phyloP scores from a whole-genome alignment of 2,329 filamentous ascomycete genomes.

The Orbilia blumenaviensis region DNA sequence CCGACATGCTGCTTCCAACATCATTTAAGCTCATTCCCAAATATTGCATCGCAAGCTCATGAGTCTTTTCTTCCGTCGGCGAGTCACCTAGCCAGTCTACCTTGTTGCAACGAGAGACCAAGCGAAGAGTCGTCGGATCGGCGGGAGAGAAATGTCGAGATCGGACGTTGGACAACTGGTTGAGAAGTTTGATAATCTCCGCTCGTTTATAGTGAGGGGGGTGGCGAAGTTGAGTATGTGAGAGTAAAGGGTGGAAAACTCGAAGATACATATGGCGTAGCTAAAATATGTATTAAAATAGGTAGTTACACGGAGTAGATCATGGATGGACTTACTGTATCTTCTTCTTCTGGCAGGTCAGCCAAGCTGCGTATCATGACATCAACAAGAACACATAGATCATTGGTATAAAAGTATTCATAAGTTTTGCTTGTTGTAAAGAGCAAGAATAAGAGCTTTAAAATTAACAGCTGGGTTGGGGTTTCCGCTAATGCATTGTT shows the following conservation, averaged over 20 bases:
- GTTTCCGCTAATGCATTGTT: slow-evolving; percentile 71
- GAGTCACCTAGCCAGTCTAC: slow-evolving; percentile 72
- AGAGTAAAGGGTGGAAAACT: slow-evolving; percentile 87
- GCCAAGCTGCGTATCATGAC: slow-evolving; percentile 97
- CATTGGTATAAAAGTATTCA: slow-evolving; percentile 99
- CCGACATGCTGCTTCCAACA: slow-evolving; percentile 77
- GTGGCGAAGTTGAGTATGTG: slow-evolving; percentile 86
- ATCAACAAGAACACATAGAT: slow-evolving; percentile 90
- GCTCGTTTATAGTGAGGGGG: slow-evolving; percentile 91
- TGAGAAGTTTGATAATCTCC: slow-evolving; percentile 80
- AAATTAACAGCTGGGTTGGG: slow-evolving; percentile 90
- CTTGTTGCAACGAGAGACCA: slow-evolving; percentile 77
- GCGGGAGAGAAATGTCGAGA: slow-evolving; percentile 80
- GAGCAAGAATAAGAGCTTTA: slow-evolving; percentile 92
- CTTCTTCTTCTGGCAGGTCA: slow-evolving; percentile 85
- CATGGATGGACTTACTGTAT: slow-evolving; percentile 42
- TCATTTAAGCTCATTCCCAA: slow-evolving; percentile 77
- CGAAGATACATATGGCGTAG: slow-evolving; percentile 93
- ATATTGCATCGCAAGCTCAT: slow-evolving; percentile 65
- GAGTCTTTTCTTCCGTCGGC: slow-evolving; percentile 56
- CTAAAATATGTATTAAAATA: slow-evolving; percentile 62
- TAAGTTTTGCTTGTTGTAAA: slow-evolving; percentile 92
- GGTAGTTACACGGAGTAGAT: slow-evolving; percentile 54
- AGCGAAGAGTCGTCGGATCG: slow-evolving; percentile 79
- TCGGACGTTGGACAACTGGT: slow-evolving; percentile 73